These are phyloP conservation scores for Fusarium sp. DNA, from an alignment of 2,329 filamentous ascomycete species.

Conservation along the genomic window DNA sequence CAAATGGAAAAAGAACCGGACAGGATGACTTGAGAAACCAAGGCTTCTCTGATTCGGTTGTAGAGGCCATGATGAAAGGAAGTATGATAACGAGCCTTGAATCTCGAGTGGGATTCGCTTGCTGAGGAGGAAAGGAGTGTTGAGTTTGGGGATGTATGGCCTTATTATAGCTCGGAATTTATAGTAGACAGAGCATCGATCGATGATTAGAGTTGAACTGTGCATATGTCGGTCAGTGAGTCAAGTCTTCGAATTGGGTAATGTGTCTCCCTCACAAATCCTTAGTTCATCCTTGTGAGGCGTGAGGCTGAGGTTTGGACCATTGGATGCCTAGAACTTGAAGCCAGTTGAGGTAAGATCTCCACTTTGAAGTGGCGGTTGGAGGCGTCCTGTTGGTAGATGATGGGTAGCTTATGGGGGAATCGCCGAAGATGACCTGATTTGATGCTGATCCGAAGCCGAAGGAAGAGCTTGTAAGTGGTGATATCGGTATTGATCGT, in stretches of 20 bases:
- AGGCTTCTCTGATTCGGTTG: slow-evolving; percentile 41
- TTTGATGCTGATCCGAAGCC: background rate
- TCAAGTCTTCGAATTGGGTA: slow-evolving; percentile 5
- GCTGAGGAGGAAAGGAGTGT: background rate
- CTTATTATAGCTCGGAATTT: slow-evolving; percentile 25
- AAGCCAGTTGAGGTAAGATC: slow-evolving; percentile 16
- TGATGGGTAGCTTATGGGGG: background rate
- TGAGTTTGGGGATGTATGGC: background rate
- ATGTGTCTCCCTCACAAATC: background rate
- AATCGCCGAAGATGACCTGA: slow-evolving; percentile 6
- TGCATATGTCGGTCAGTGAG: slow-evolving; percentile 33
- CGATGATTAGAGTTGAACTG: background rate
- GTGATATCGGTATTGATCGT: no score
- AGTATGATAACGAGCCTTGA: background rate
- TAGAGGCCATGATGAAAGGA: slow-evolving; percentile 40
- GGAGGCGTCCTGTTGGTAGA: background rate
- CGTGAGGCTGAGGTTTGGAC: slow-evolving; percentile 32
- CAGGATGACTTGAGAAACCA: slow-evolving; percentile 59
- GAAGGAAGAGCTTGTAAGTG: background rate
- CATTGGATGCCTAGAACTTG: slow-evolving; percentile 37
- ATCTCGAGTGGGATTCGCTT: background rate
- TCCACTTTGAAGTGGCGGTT: slow-evolving; percentile 9
- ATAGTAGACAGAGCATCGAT: background rate
- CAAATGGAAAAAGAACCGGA: slow-evolving; percentile 57
- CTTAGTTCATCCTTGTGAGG: background rate